Percentiles rank a stretch among this genome's conserved stretches.
phyloP scores from a whole-genome alignment of 176 grass and related monocot species.

The Leersia perrieri region DNA sequence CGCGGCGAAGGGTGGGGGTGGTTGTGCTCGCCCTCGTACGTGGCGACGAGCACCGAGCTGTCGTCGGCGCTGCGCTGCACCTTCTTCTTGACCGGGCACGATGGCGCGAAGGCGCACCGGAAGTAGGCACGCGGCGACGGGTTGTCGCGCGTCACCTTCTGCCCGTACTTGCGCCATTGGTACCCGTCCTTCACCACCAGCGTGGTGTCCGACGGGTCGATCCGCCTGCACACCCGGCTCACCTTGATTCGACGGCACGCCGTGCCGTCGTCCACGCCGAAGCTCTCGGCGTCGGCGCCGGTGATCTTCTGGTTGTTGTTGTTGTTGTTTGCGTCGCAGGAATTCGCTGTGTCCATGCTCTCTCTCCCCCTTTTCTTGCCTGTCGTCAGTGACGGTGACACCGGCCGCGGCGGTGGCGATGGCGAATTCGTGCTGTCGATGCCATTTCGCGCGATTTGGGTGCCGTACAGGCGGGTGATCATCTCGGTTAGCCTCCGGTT shows the following conservation, averaged over 20 bases:
- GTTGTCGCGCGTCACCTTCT: slow-evolving; percentile 91
- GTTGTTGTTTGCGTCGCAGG: neutral
- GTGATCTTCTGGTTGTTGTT: neutral
- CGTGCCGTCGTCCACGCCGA: slow-evolving; percentile 23
- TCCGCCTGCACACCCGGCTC: slow-evolving; percentile 35
- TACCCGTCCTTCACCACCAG: slow-evolving; percentile 83
- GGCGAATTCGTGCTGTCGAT: neutral
- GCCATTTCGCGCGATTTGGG: slow-evolving; percentile 1
- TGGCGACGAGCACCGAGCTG: slow-evolving; percentile 69
- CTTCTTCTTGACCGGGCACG: slow-evolving; percentile 97
- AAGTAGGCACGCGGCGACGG: slow-evolving; percentile 89
- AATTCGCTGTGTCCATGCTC: slow-evolving; percentile 23
- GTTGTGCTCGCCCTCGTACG: slow-evolving; percentile 95
- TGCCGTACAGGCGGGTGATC: slow-evolving; percentile 35
- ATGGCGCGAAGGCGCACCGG: slow-evolving; percentile 76
- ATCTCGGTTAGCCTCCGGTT: slow-evolving; percentile 58
- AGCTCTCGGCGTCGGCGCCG: slow-evolving; percentile 22
- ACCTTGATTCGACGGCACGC: slow-evolving; percentile 50
- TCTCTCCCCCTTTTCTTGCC: slow-evolving; percentile 52
- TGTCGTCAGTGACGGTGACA: neutral
- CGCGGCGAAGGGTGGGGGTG: slow-evolving; percentile 41
- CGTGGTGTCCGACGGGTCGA: slow-evolving; percentile 58
- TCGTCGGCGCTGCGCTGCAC: slow-evolving; percentile 93
- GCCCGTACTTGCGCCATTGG: slow-evolving; percentile 96
- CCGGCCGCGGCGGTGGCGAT: neutral